phyloP scores from a whole-genome alignment of 23 red algal genomes.

The Gracilaria gracilis region DNA sequence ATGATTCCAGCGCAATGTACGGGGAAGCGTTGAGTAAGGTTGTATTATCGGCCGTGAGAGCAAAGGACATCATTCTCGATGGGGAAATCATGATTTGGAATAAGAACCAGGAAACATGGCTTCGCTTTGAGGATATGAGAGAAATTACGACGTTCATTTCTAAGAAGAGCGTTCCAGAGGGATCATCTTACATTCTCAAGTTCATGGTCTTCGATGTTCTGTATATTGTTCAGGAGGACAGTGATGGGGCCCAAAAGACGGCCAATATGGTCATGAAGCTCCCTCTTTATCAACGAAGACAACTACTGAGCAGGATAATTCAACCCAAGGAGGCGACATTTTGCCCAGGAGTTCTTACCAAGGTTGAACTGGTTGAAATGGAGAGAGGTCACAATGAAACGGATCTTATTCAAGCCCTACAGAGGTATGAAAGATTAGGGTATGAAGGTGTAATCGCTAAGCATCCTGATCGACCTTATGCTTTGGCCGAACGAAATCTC shows the following conservation, averaged over 20 bases:
- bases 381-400: slow-evolving; percentile 45
- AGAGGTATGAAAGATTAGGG: slow-evolving; percentile 64
- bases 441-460: slow-evolving; percentile 84
- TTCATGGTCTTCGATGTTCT: slow-evolving; percentile 79
- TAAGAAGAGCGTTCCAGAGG: slow-evolving; percentile 29
- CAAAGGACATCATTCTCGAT: slow-evolving; percentile 73
- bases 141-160: slow-evolving; percentile 42
- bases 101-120: slow-evolving; percentile 20
- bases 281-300: slow-evolving; percentile 57
- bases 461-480: slow-evolving; percentile 67
- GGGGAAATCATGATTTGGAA: slow-evolving; percentile 89
- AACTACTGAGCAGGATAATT: slow-evolving; percentile 63
- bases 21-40: slow-evolving; percentile 42
- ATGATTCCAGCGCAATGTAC: slow-evolving; percentile 65
- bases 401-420: slow-evolving; percentile 57
- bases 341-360: slow-evolving; percentile 17
- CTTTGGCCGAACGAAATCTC: slow-evolving; percentile 67
- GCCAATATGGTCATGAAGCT: slow-evolving; percentile 66
- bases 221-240: slow-evolving; percentile 51
- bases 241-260: slow-evolving; percentile 3
- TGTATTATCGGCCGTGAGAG: slow-evolving; percentile 33
- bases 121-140: slow-evolving; percentile 70
- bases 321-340: slow-evolving; percentile 24
- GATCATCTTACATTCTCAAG: slow-evolving; percentile 52
- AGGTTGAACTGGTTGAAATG: slow-evolving; percentile 57